These are phyloP conservation scores for Pelomyxa schiedti DNA, from an alignment of 78 protist species.

Conservation along the genomic window DNA sequence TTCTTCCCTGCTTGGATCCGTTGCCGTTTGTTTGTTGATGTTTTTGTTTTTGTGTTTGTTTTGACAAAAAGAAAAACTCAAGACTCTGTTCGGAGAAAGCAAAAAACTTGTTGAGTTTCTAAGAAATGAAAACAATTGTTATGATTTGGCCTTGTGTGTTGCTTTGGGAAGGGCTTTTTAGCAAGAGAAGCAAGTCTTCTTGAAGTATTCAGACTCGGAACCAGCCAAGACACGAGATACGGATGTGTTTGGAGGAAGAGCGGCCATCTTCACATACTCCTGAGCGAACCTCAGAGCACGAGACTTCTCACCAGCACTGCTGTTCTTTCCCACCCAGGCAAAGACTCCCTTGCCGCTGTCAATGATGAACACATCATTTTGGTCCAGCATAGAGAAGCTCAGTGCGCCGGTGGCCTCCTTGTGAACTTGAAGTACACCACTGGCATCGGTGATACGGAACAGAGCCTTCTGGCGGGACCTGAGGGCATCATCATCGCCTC, in stretches of 20 bases:
- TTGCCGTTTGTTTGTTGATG: no score
- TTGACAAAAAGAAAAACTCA: no score
- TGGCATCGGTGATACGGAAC: slow-evolving; percentile 10
- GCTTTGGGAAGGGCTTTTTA: no score
- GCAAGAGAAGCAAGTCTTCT: not conserved
- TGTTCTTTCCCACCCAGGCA: slow-evolving; percentile 24
- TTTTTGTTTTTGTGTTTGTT: no score
- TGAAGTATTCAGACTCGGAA: slow-evolving; percentile 10
- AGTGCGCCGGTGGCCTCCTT: slow-evolving; percentile 16
- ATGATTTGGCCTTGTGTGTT: no score
- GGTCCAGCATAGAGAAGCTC: not conserved
- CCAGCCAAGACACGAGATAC: slow-evolving; percentile 22
- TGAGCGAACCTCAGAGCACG: slow-evolving; percentile 9
- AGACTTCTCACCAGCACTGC: slow-evolving; percentile 10
- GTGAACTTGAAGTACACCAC: not conserved
- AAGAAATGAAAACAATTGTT: no score
- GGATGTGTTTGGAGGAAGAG: slow-evolving; percentile 14
- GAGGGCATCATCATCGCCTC: not conserved
- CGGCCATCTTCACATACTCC: not conserved
- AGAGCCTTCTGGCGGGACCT: slow-evolving; percentile 3
- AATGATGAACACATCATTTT: slow-evolving; percentile 27
- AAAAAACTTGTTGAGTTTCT: no score
- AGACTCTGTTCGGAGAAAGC: no score
- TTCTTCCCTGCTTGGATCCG: no score
- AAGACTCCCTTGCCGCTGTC: slow-evolving; percentile 28